Evolutionary conservation across 2,329 filamentous ascomycete species (phyloP), one percentile per base, ranked within the genome.

Genomic region (Fusarium heterosporum): DNA sequence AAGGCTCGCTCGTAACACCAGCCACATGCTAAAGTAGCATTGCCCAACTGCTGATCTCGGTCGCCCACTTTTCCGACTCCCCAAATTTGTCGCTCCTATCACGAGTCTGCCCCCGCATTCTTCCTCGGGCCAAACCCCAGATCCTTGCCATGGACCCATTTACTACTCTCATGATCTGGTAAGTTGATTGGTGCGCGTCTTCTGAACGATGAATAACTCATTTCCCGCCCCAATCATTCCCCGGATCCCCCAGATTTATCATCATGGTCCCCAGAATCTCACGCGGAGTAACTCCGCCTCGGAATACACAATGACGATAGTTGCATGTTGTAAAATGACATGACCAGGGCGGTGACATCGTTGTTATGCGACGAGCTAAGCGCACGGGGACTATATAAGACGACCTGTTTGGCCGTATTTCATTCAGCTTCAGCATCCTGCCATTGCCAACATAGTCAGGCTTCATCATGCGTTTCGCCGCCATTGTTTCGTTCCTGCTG

Each of bases 181-280:
- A 11, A 9, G 14, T 47, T 62, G 25, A 68, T 68, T 68, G 65
- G 65, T 7, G 65, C 65, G 65, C 64, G 32, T 68, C 51, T 14
- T 25, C 16, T 19, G 26, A 32, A 38, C 9, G n/a, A 51, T 29
- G 29, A 30, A 4, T 17, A 43, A 26, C 19, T 39, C 13, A 25
- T 47, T 48, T 68, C 45, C 19, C 65, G 65, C 65, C 42, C 65
- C 65, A 68, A 68, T 68, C 65, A 68, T 17, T 45, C 47, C 51
- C 55, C 40, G 30, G 46, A 54, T 66, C 54, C 48, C 61, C 64
- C 64, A 65, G 64, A 50, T 58, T 62, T 26, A 19, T 41, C n/a
- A 25, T 36, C 16, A 47, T 34, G 40, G 42, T 40, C 36, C 64
- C 60, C 50, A 36, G 64, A 56, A 17, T 55, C 40, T 64, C 49